Conservation (phyloP, 2,329 filamentous ascomycete genomes). For the Byssochlamys sp. region DNA sequence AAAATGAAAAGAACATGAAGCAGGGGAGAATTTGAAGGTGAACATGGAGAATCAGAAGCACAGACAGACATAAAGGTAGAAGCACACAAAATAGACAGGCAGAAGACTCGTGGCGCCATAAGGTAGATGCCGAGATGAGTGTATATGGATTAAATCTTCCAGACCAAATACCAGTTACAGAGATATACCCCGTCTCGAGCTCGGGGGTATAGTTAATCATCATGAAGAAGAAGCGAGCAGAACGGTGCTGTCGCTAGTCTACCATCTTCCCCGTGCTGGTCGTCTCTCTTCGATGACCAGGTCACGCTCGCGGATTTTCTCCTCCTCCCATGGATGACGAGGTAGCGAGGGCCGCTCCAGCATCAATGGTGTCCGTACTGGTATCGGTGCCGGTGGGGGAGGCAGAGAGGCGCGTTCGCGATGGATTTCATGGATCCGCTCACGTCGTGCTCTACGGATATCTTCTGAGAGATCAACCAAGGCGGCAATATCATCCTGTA, state of each 20-base stretch:
- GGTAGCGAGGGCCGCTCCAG: constrained; percentile 11
- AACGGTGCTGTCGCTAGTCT: background rate
- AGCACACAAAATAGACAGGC: too few species aligned
- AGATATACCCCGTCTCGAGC: background rate
- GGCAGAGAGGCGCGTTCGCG: constrained; percentile 29
- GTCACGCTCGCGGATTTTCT: constrained; percentile 18
- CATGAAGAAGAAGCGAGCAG: background rate
- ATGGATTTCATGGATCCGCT: constrained; percentile 51
- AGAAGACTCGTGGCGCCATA: background rate
- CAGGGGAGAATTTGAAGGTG: background rate
- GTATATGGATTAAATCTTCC: background rate
- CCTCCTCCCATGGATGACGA: constrained; percentile 12
- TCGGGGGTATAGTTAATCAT: background rate
- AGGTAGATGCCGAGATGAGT: background rate
- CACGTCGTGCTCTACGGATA: constrained; percentile 58
- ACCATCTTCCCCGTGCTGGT: constrained; percentile 1
- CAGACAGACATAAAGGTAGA: background rate
- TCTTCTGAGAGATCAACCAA: constrained; percentile 74
- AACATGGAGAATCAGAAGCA: background rate
- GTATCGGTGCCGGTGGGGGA: constrained; percentile 9
- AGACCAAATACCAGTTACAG: background rate
- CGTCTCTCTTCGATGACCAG: constrained; percentile 13
- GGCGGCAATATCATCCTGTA: constrained; percentile 73
- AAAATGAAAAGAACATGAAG: background rate
- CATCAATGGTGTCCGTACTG: constrained; percentile 8